phyloP scores from a whole-genome alignment of 139 green algal species.

The Auxenochlorella protothecoides region DNA sequence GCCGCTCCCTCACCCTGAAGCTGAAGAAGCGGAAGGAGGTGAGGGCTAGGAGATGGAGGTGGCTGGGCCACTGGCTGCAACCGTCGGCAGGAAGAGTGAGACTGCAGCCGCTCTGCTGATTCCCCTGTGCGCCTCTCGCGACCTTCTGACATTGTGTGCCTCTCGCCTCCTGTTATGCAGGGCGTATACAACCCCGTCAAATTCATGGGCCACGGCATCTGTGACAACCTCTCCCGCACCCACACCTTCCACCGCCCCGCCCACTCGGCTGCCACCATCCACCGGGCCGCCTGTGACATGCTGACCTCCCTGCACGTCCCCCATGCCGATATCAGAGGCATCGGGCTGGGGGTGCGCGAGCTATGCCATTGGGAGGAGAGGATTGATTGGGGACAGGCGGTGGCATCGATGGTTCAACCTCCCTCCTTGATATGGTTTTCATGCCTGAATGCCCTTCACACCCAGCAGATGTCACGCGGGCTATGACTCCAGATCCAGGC shows the following conservation, averaged over 20 bases:
- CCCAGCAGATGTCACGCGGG: too few relatives aligned
- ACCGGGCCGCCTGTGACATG: constrained; percentile 20
- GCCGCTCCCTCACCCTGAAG: constrained; percentile 69
- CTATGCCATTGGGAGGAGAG: too few relatives aligned
- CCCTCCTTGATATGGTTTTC: too few relatives aligned
- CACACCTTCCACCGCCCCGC: constrained; percentile 25
- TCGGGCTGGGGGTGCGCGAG: constrained; percentile 56
- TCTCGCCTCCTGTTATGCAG: not conserved
- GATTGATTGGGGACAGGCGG: too few relatives aligned
- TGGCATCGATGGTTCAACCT: too few relatives aligned
- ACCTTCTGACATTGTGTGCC: too few relatives aligned
- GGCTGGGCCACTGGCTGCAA: too few relatives aligned
- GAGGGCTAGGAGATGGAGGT: not conserved
- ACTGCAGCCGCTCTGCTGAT: too few relatives aligned
- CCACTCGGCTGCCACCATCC: not conserved
- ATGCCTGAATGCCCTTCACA: too few relatives aligned
- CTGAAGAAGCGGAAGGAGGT: constrained; percentile 58
- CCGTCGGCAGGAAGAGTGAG: too few relatives aligned
- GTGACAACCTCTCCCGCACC: constrained; percentile 64
- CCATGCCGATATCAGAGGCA: constrained; percentile 52
- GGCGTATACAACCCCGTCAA: constrained; percentile 67
- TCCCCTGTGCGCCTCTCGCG: too few relatives aligned
- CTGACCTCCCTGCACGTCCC: constrained; percentile 40
- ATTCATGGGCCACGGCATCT: constrained; percentile 82
- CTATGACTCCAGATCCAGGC: too few relatives aligned